Evolutionary conservation across 352 stramenopile species (phyloP), one percentile per base, ranked within the genome.

Genomic region (Blastocystis sp.): DNA sequence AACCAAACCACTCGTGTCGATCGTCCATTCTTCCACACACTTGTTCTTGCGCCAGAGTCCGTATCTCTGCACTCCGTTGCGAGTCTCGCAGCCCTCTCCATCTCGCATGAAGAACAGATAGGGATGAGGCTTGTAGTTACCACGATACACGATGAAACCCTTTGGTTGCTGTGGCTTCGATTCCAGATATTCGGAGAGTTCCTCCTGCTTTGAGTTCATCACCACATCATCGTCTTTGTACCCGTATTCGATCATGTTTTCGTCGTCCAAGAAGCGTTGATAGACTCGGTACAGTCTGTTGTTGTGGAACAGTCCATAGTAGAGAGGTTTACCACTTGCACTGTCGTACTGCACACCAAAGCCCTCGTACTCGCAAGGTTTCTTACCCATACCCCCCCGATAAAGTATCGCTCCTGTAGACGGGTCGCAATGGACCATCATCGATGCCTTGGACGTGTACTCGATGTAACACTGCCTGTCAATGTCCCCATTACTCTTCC

Each of bases 141-240:
- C 50, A 59, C 50, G 50, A 59, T 59, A 59, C 20, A 59, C 50
- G 20, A 59, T 59, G 11, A n/a, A n/a, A n/a, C 50, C 50, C 50
- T 59, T n/a, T 1, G 50, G 50, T 2, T 59, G 50, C 13, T 13
- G 11, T 13, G 50, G 50, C 13, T 59, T 13, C 13, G 50, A 59
- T 2, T 75, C 45, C 7, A 75, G 6, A 75, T 75, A 75, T 6
- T 13, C 24, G 45, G 37, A 24, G 16, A 47, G 18, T 16, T 41
- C 64, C 45, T 43, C 24, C 45, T 75, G 64, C 7, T 41, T 75
- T 39, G 20, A 59, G n/a, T 47, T 43, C 16, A 20, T 3, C 13
- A 41, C 11, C 45, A 34, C 20, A 30, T 63, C 16, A n/a, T 79
- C 68, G 37, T 79, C 68, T 79, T 79, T 45, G 39, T 79, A 79